A percentile compares a stretch with the other conserved stretches of the same genome.
Evolutionary conservation across 2,329 filamentous ascomycete species (phyloP).

Genomic region (Tolypocladium tropicale): DNA sequence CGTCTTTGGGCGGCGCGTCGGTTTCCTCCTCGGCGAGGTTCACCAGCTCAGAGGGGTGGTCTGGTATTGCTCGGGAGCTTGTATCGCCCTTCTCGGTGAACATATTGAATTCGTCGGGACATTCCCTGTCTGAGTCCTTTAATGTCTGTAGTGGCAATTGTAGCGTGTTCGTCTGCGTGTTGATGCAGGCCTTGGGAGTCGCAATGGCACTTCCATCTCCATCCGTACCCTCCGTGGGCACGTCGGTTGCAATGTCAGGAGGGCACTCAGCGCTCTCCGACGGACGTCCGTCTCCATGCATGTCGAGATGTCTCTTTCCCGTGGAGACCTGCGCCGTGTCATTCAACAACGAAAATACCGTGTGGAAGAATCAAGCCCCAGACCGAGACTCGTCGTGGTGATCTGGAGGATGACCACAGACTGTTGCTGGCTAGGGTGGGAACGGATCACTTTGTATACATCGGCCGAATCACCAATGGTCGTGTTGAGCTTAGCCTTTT

Average conservation of each 20-base stretch:
- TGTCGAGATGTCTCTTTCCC: background rate
- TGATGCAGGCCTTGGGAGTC: background rate
- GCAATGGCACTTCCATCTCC: background rate
- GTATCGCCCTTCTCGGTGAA: background rate
- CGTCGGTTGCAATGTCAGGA: background rate
- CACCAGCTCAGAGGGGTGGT: background rate
- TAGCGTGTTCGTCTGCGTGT: background rate
- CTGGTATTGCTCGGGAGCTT: background rate
- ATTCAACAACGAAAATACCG: background rate
- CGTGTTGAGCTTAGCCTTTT: too few species aligned
- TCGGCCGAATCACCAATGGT: too few species aligned
- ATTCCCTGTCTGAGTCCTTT: background rate
- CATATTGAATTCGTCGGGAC: background rate
- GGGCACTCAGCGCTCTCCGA: too few species aligned
- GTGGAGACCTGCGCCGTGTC: background rate
- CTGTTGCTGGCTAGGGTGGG: background rate
- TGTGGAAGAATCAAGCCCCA: too few species aligned
- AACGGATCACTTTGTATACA: background rate
- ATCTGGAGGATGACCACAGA: background rate
- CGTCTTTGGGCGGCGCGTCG: background rate
- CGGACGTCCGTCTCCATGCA: background rate
- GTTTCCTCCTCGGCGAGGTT: background rate
- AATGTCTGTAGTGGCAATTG: background rate
- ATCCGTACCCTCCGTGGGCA: background rate
- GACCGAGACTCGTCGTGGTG: background rate